Base-by-base conservation (phyloP, 768 basidiomycete species). In the Steccherinum ochraceum region DNA sequence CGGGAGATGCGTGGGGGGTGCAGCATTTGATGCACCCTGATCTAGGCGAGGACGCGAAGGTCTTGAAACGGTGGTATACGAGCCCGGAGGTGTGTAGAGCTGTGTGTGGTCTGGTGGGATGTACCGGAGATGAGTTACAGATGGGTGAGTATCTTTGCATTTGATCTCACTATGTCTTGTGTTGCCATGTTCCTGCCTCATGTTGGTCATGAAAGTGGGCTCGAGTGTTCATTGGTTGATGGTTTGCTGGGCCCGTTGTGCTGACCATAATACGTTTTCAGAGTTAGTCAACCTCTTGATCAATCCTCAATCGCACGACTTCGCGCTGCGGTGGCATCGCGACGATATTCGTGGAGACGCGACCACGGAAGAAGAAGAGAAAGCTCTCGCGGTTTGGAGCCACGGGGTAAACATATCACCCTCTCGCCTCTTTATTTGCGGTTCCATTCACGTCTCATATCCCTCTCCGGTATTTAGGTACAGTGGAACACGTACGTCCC, bases 21-120 rank as follows among this genome's bases (percentile, higher is more conserved):
- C 88, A 89, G 57, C 86, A 89, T 54, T 63, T 86, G 42, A 89
- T 91, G 89, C 87, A 89, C 58, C 88, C 86, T 1, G 80, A 74
- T 25, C 72, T 90, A 0, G 69, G 64, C 0, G 70, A 59, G 3
- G n/a, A n/a, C n/a, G n/a, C n/a, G n/a, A 11, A 11, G 11, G 35
- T 39, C 11, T 89, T 89, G 52, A 75, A 75, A 24, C 67, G 68
- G 51, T 89, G 85, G 83, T 90, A 89, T 58, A 81, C 82, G 11
- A 79, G 78, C 5, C 68, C 73, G 1, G 65, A 59, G 12, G 62
- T 90, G 12, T 58, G 78, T 0, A 60, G 58, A 4, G 73, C 69
- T 0, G 77, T 71, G 7, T 68, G 61, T 46, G 67, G 67, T 44
- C 65, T 89, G 20, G 56, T 90, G 46, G 75, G 66, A 0, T 90